phyloP scores from a whole-genome alignment of 176 grass and related monocot species.

The Calamus simplicifolius region DNA sequence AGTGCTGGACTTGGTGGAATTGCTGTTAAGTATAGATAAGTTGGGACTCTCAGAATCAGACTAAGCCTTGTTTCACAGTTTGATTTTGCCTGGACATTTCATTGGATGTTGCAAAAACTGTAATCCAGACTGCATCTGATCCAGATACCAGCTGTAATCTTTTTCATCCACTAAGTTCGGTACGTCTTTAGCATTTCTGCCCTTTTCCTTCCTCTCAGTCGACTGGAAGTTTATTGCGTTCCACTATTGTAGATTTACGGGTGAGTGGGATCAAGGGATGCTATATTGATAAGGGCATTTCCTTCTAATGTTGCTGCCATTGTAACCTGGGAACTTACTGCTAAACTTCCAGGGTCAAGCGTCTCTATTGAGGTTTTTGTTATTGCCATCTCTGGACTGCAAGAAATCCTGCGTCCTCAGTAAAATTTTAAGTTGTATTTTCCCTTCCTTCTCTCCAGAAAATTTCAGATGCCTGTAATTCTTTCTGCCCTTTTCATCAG shows the following conservation, averaged over 20 bases:
- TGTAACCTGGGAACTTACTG: conserved; percentile 79
- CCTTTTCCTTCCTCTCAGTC: conserved; percentile 5
- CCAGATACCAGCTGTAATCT: conserved; percentile 51
- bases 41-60: neutral
- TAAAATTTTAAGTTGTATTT: too few relatives aligned
- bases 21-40: conserved; percentile 42
- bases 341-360: conserved; percentile 65
- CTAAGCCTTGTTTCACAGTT: neutral
- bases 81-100: conserved; percentile 45
- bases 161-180: conserved; percentile 51
- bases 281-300: conserved; percentile 80
- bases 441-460: too few relatives aligned
- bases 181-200: conserved; percentile 9
- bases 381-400: neutral
- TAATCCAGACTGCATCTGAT: conserved; percentile 73
- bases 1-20: conserved; percentile 79
- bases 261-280: conserved; percentile 73
- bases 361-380: conserved; percentile 6
- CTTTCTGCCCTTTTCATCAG: too few relatives aligned
- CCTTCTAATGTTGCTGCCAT: conserved; percentile 89
- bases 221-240: neutral
- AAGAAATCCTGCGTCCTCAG: neutral
- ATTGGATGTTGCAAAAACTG: conserved; percentile 85
- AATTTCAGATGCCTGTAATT: too few relatives aligned
- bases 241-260: conserved; percentile 48